Evolutionary conservation across 2,329 filamentous ascomycete species (phyloP).

Genomic region (Cordyceps pruinosa): DNA sequence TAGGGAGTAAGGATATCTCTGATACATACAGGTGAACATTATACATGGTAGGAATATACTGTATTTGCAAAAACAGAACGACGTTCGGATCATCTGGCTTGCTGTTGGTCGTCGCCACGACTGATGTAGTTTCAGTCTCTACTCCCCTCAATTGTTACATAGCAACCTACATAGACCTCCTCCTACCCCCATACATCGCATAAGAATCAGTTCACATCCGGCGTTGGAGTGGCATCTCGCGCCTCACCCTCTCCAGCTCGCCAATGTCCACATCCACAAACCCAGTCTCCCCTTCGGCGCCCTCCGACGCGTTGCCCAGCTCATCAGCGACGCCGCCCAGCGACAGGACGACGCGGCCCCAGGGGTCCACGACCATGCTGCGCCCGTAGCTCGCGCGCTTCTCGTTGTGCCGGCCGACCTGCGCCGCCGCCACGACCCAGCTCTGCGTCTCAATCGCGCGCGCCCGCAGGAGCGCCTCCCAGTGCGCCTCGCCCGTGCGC

Average conservation of each 20-base stretch:
- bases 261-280: conserved; percentile 48
- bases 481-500: conserved; percentile 77
- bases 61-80: background rate
- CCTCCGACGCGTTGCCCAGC: conserved; percentile 33
- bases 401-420: conserved; percentile 64
- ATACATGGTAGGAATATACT: conserved; percentile 1
- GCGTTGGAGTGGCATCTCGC: conserved; percentile 45
- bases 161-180: too few relatives aligned
- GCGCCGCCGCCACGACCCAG: conserved; percentile 81
- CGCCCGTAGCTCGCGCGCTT: conserved; percentile 79
- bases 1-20: too few relatives aligned
- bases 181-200: background rate
- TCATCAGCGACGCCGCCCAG: conserved; percentile 48
- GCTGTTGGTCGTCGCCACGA: too few relatives aligned
- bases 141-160: too few relatives aligned
- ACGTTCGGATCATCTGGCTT: too few relatives aligned
- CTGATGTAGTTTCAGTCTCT: too few relatives aligned
- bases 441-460: conserved; percentile 84
- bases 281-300: conserved; percentile 40
- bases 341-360: conserved; percentile 68
- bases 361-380: conserved; percentile 79
- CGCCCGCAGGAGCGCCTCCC: conserved; percentile 70
- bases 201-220: conserved; percentile 38
- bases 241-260: conserved; percentile 40
- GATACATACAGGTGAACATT: too few relatives aligned